phyloP scores from a whole-genome alignment of 139 green algal species.

The Closterium sp. region DNA sequence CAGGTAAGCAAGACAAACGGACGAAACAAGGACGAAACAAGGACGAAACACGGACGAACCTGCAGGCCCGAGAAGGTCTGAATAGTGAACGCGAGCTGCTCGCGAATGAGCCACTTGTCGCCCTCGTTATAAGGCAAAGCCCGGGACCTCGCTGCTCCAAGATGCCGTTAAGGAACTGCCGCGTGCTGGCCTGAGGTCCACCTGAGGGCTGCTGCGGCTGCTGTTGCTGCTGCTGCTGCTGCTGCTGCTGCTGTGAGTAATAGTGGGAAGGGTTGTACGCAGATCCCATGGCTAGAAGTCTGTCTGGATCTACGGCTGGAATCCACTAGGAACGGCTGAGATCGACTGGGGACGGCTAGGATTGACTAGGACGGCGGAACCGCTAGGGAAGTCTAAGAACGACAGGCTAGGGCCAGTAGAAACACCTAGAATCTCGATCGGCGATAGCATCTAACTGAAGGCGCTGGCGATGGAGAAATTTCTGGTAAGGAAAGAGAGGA shows the following conservation, averaged over 20 bases:
- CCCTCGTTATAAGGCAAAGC: slow-evolving; percentile 67
- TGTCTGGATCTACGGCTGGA: not conserved
- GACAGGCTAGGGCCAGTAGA: not conserved
- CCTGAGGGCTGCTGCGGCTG: not conserved
- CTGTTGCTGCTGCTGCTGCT: not conserved
- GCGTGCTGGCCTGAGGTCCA: not conserved
- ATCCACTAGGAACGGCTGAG: not conserved
- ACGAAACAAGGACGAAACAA: no score
- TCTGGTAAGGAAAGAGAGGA: not conserved
- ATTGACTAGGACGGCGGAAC: no score
- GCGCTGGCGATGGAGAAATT: not conserved
- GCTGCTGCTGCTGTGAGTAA: not conserved
- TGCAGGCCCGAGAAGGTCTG: slow-evolving; percentile 48
- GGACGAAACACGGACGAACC: slow-evolving; percentile 23
- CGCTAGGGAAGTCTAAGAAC: not conserved
- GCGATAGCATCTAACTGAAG: not conserved
- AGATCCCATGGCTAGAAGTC: not conserved
- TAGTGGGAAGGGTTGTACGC: not conserved
- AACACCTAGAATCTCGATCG: not conserved
- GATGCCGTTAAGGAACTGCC: slow-evolving; percentile 33
- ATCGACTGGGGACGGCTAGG: not conserved
- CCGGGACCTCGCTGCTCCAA: slow-evolving; percentile 57
- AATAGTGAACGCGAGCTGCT: slow-evolving; percentile 71
- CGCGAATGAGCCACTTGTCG: slow-evolving; percentile 63
- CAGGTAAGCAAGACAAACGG: no score